A percentile compares a stretch with the other conserved stretches of the same genome.
These are phyloP conservation scores for Eimeria maxima DNA, from an alignment of 169 alveolate species.

Conservation along the genomic window DNA sequence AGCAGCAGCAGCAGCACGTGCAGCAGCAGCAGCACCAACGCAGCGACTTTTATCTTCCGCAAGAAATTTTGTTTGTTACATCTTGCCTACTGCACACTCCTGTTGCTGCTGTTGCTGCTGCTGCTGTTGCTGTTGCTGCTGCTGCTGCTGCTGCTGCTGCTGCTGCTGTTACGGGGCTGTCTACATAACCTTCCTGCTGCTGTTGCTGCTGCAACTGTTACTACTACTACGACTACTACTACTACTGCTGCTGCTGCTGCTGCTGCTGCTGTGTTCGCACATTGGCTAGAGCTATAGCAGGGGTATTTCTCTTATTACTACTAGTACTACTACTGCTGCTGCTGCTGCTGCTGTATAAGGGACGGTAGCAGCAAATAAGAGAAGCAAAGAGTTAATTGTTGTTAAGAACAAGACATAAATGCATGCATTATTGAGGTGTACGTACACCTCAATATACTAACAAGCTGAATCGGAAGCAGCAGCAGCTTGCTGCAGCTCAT, in stretches of 20 bases:
- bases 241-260: too few species aligned
- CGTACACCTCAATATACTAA: background rate
- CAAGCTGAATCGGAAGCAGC: background rate
- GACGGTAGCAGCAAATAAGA: too few species aligned
- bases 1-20: too few species aligned
- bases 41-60: background rate
- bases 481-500: too few species aligned
- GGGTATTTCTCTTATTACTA: too few species aligned
- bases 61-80: background rate
- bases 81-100: too few species aligned
- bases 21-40: too few species aligned
- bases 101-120: background rate
- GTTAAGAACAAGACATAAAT: background rate
- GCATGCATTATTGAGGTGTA: background rate
- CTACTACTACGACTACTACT: too few species aligned
- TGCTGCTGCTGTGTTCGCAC: slow-evolving; percentile 3
- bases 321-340: too few species aligned
- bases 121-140: slow-evolving; percentile 2
- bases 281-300: background rate
- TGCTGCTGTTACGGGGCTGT: slow-evolving; percentile 41
- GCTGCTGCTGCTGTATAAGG: background rate
- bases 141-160: slow-evolving; percentile 42
- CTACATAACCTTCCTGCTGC: too few species aligned
- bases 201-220: too few species aligned
- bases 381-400: too few species aligned